Percentiles rank a stretch among this genome's conserved stretches.
phyloP scores from a whole-genome alignment of 768 basidiomycete species.

The Pilatotrama ljubarskyi region DNA sequence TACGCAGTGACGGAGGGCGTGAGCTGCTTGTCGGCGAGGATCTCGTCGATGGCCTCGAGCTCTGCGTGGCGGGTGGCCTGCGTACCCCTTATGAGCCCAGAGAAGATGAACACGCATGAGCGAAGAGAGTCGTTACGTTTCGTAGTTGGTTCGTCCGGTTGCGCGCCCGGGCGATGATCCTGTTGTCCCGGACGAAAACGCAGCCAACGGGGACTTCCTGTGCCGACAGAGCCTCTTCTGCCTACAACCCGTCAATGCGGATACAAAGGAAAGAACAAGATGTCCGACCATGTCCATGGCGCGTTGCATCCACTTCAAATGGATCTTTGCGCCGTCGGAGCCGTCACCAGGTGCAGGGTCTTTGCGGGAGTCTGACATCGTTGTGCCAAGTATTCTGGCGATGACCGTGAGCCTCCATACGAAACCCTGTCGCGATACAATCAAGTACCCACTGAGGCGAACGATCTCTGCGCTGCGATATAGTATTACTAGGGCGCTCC shows the following conservation, averaged over 20 bases:
- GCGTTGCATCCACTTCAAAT: slow-evolving; percentile 75
- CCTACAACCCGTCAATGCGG: slow-evolving; percentile 41
- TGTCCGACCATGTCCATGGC: slow-evolving; percentile 76
- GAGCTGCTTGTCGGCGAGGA: slow-evolving; percentile 62
- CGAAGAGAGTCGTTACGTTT: slow-evolving; percentile 59
- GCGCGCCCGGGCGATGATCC: slow-evolving; percentile 79
- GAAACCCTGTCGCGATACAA: no score
- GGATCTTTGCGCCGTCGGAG: slow-evolving; percentile 25
- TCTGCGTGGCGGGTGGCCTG: slow-evolving; percentile 98
- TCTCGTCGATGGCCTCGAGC: slow-evolving; percentile 91
- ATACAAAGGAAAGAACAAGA: not conserved
- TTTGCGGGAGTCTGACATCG: no score
- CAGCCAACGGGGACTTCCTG: slow-evolving; percentile 97
- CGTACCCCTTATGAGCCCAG: no score
- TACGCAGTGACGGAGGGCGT: slow-evolving; percentile 53
- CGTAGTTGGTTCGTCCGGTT: slow-evolving; percentile 94
- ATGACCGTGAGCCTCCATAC: not conserved
- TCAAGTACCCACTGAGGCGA: no score
- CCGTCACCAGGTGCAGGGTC: no score
- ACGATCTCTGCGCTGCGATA: no score
- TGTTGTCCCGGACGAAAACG: slow-evolving; percentile 81
- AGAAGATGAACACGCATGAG: no score
- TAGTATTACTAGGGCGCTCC: no score
- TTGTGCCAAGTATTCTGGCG: not conserved
- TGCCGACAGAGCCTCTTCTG: slow-evolving; percentile 80